These are phyloP conservation scores for Blastocystis sp. DNA, from an alignment of 352 stramenopile species.

Conservation along the genomic window DNA sequence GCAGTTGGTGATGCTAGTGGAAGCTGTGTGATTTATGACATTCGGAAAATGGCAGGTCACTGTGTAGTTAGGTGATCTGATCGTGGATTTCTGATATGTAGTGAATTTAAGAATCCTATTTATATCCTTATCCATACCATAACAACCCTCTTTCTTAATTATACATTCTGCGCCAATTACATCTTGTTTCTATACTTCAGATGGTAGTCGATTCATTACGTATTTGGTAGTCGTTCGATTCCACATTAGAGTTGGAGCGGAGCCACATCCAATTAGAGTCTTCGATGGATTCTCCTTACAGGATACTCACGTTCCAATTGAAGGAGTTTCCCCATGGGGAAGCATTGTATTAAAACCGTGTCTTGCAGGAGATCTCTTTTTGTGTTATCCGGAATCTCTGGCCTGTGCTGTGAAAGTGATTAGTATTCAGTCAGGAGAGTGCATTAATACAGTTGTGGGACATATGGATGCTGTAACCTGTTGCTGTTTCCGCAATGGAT, in stretches of 20 bases:
- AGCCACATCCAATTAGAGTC: neutral
- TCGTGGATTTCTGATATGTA: neutral
- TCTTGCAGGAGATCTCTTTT: neutral
- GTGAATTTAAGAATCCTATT: neutral
- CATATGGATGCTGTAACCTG: constrained; percentile 48
- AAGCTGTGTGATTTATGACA: neutral
- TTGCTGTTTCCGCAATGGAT: neutral
- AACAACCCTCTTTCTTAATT: neutral
- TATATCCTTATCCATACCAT: neutral
- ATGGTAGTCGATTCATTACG: neutral
- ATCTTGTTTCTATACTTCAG: constrained; percentile 5
- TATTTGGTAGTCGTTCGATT: neutral
- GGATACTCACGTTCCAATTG: neutral
- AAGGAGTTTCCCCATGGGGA: neutral
- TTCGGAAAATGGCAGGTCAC: constrained; percentile 35
- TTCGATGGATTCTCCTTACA: neutral
- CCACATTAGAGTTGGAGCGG: neutral
- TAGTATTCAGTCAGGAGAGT: neutral
- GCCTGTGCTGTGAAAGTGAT: constrained; percentile 1
- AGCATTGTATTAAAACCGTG: constrained; percentile 25
- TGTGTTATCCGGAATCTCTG: constrained; percentile 1
- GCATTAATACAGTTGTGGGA: neutral
- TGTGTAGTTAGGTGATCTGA: neutral
- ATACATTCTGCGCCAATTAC: neutral
- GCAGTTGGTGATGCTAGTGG: constrained; percentile 2